Percentiles rank a stretch among this genome's conserved stretches.
Evolutionary conservation across 331 rosid species (phyloP).

Genomic region (Acacia pycnantha): DNA sequence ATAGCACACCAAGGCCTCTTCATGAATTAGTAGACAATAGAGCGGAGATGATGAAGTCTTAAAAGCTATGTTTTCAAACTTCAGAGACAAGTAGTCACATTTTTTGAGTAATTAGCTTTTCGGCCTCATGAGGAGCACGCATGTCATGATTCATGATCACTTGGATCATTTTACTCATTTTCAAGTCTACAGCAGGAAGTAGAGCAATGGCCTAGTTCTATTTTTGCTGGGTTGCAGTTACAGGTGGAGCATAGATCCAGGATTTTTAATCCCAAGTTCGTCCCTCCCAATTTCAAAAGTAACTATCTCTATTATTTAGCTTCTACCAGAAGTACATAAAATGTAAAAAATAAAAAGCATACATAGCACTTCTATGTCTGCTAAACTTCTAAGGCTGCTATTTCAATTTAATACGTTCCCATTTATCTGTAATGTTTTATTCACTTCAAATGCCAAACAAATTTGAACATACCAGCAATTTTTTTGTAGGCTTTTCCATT

Average conservation of each 20-base stretch:
- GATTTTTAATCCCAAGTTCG: background rate
- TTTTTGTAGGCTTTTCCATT: slow-evolving; percentile 54
- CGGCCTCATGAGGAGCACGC: background rate
- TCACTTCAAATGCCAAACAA: slow-evolving; percentile 9
- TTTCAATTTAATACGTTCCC: background rate
- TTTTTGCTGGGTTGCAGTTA: background rate
- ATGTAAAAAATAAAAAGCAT: background rate
- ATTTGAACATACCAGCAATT: slow-evolving; percentile 56
- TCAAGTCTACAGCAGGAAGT: background rate
- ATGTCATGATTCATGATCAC: background rate
- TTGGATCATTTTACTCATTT: background rate
- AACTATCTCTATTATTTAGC: background rate
- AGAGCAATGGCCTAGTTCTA: background rate
- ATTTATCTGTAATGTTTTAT: background rate
- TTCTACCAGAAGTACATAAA: background rate
- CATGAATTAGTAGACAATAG: background rate
- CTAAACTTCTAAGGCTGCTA: background rate
- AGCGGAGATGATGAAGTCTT: background rate
- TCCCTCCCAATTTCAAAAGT: background rate
- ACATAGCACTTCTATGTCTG: background rate
- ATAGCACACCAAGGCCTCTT: background rate
- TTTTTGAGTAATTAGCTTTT: background rate
- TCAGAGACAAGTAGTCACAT: background rate
- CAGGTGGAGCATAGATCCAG: background rate
- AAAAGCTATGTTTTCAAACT: background rate